Evolutionary conservation across 2,329 filamentous ascomycete genomes (phyloP).

Genomic region (Exophiala sp.): DNA sequence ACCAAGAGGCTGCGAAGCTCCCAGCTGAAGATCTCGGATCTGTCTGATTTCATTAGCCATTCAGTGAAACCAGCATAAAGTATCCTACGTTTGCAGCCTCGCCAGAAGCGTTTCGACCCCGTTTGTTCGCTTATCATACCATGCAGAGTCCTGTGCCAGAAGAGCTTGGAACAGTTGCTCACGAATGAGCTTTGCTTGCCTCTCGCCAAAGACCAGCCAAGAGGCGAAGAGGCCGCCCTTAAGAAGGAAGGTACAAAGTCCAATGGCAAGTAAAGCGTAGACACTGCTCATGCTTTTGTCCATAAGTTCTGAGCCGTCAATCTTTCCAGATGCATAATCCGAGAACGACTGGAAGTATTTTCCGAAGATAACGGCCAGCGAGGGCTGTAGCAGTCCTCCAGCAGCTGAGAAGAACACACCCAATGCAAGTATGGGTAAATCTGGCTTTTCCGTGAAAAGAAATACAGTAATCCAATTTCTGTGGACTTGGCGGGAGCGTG

Average conservation of each 20-base stretch:
- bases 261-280: slow-evolving; percentile 58
- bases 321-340: slow-evolving; percentile 53
- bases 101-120: slow-evolving; percentile 67
- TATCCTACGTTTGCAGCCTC: slow-evolving; percentile 64
- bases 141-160: slow-evolving; percentile 66
- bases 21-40: slow-evolving; percentile 72
- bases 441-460: slow-evolving; percentile 60
- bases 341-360: slow-evolving; percentile 67
- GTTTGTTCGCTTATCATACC: slow-evolving; percentile 70
- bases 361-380: slow-evolving; percentile 65
- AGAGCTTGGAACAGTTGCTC: slow-evolving; percentile 61
- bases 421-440: slow-evolving; percentile 50
- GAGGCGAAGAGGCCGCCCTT: slow-evolving; percentile 60
- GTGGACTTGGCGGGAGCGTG: not conserved
- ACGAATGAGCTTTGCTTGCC: slow-evolving; percentile 65
- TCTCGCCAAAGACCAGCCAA: slow-evolving; percentile 75
- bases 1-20: slow-evolving; percentile 73
- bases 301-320: slow-evolving; percentile 49
- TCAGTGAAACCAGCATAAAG: not conserved
- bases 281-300: slow-evolving; percentile 55
- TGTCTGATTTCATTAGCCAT: slow-evolving; percentile 51
- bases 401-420: slow-evolving; percentile 54
- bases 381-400: slow-evolving; percentile 58
- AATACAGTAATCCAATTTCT: slow-evolving; percentile 57
- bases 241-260: slow-evolving; percentile 59